Evolutionary conservation across 106 monocot species (phyloP), one percentile per base, ranked within the genome.

Genomic region (Amphibolis antarctica): DNA sequence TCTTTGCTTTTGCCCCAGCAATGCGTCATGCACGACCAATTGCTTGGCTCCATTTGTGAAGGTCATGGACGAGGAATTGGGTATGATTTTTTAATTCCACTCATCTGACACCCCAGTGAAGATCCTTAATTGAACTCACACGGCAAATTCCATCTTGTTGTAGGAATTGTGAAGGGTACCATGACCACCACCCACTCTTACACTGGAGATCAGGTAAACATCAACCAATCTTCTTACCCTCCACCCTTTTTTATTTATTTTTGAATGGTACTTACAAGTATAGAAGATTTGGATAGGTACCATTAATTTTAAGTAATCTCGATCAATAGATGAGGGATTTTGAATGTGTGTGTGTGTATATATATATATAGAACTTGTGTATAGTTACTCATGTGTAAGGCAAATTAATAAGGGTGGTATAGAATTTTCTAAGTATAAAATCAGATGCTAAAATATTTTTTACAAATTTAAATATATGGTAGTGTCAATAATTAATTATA

Each of bases 181-280:
- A 96, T 96, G 96, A 96, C 96, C 27, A 96, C 96, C 25, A 96
- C 96, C 57, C 96, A 96, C 50, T 96, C 96, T 24, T 96, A 96
- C 80, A 96, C 96, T 20, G 96, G 96, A 5, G 96, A 96, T 74
- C 89, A 94, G 85, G 93, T 88, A 23, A 53, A 49, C 12, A 14
- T 0, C 3, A 18, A 19, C 7, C 36, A 36, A 66, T 17, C 20
- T 28, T 28, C 13, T 67, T 52, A 28, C n/a, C n/a, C n/a, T n/a
- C n/a, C n/a, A n/a, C n/a, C n/a, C 24, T 63, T 43, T 14, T 36
- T 10, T 30, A 42, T 56, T 28, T 12, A 48, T 25, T 36, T 25
- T 18, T n/a, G n/a, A n/a, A n/a, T n/a, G n/a, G n/a, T n/a, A n/a
- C n/a, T n/a, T n/a, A n/a, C n/a, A n/a, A n/a, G n/a, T n/a, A n/a